Evolutionary conservation across 2,329 filamentous ascomycete genomes (phyloP).

Genomic region (Gliomastix tumulicola): DNA sequence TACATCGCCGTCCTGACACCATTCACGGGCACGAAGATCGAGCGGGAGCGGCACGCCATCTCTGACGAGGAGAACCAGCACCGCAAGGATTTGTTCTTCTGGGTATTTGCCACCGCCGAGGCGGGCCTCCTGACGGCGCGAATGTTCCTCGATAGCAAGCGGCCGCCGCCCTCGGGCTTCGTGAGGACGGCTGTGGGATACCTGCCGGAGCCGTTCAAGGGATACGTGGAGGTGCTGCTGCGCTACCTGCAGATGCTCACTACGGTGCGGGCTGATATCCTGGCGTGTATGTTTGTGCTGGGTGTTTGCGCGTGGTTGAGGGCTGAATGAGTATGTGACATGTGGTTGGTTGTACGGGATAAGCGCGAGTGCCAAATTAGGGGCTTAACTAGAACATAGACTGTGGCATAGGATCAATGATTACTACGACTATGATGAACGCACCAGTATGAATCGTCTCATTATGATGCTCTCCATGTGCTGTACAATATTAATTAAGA

Average conservation of each 20-base stretch:
- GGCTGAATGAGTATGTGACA: too few relatives aligned
- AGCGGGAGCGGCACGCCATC: conserved; percentile 41
- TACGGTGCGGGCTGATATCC: conserved; percentile 65
- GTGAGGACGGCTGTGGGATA: conserved; percentile 58
- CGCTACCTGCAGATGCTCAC: conserved; percentile 65
- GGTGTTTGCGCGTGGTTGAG: conserved; percentile 46
- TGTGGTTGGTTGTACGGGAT: too few relatives aligned
- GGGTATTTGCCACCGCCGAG: conserved; percentile 74
- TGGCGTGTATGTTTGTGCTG: conserved; percentile 71
- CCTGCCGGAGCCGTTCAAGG: conserved; percentile 56
- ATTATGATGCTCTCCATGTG: too few relatives aligned
- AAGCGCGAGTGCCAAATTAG: too few relatives aligned
- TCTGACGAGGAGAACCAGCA: conserved; percentile 20
- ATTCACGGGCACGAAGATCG: conserved; percentile 59
- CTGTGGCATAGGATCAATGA: too few relatives aligned
- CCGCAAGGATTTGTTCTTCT: conserved; percentile 52
- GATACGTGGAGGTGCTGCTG: conserved; percentile 53
- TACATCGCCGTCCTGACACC: conserved; percentile 63
- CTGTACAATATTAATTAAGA: background rate
- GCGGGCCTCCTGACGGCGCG: conserved; percentile 63
- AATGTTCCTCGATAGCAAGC: conserved; percentile 61
- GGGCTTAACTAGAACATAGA: too few relatives aligned
- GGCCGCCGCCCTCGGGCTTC: conserved; percentile 51
- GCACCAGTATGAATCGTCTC: too few relatives aligned
- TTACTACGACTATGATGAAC: too few relatives aligned